phyloP scores from a whole-genome alignment of 306 rosid genomes.

The Malus sieversii region DNA sequence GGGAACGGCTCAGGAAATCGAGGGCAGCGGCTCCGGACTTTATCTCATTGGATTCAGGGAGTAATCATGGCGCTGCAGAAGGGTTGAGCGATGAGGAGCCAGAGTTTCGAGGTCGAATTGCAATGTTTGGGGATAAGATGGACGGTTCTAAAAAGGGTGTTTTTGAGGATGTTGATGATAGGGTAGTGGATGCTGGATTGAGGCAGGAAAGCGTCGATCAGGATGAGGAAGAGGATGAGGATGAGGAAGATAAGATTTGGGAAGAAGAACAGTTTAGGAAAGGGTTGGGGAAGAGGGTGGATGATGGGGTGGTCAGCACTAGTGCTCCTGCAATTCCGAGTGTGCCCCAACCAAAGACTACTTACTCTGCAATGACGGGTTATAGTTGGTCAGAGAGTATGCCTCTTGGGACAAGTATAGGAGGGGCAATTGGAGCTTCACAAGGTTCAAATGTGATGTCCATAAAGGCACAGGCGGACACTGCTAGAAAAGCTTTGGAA shows the following conservation, averaged over 20 bases:
- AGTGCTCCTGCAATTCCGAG: conserved; percentile 47
- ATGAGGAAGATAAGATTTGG: conserved; percentile 88
- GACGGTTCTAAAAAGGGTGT: conserved; percentile 75
- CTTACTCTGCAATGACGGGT: conserved; percentile 30
- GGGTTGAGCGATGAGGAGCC: conserved; percentile 93
- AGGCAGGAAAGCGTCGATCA: conserved; percentile 20
- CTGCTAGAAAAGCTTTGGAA: conserved; percentile 49
- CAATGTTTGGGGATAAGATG: conserved; percentile 65
- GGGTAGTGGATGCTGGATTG: conserved; percentile 30
- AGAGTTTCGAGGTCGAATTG: conserved; percentile 68
- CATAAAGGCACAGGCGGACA: conserved; percentile 65
- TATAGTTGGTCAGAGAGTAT: conserved; percentile 35
- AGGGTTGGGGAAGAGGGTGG: conserved; percentile 92
- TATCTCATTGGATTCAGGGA: conserved; percentile 79
- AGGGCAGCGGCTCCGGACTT: conserved; percentile 66
- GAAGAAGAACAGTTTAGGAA: conserved; percentile 93
- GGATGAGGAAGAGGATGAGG: conserved; percentile 55
- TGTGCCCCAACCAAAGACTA: conserved; percentile 44
- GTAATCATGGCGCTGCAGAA: conserved; percentile 79
- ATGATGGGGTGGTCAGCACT: conserved; percentile 57
- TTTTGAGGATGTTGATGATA: conserved; percentile 74
- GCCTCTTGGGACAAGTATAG: conserved; percentile 41
- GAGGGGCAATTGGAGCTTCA: conserved; percentile 39
- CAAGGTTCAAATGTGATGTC: conserved; percentile 50
- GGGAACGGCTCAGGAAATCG: conserved; percentile 69